A percentile compares a stretch with the other conserved stretches of the same genome.
Conservation (phyloP, 2,329 filamentous ascomycete genomes). For the Neopestalotiopsis sp. region DNA sequence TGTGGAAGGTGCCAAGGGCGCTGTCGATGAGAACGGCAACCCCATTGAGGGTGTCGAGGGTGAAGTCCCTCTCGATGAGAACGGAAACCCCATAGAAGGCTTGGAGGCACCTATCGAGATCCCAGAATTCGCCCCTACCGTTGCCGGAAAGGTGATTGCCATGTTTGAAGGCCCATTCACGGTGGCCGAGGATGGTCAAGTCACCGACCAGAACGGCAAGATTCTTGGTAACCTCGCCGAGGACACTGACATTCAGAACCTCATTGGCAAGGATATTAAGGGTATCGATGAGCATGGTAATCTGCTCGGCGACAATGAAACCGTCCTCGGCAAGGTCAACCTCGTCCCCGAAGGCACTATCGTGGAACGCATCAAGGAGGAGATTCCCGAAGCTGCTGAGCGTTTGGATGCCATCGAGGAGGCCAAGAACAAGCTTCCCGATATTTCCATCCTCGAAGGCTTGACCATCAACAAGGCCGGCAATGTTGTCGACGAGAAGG, state of each 20-base stretch:
- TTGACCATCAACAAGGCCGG: conserved; percentile 50
- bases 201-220: conserved; percentile 52
- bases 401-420: conserved; percentile 36
- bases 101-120: conserved; percentile 31
- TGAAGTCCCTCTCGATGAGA: neutral
- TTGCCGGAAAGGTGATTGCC: conserved; percentile 36
- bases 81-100: neutral
- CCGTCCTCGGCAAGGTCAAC: conserved; percentile 66
- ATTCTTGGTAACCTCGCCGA: conserved; percentile 36
- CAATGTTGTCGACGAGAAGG: conserved; percentile 49
- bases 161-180: conserved; percentile 43
- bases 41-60: neutral
- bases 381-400: conserved; percentile 35
- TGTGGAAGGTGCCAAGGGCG: conserved; percentile 25
- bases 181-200: conserved; percentile 50
- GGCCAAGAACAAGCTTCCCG: conserved; percentile 28
- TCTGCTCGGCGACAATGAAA: conserved; percentile 68
- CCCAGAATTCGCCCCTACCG: conserved; percentile 36
- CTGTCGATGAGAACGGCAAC: conserved; percentile 3
- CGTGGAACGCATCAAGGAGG: conserved; percentile 38
- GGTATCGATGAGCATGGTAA: conserved; percentile 71
- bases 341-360: conserved; percentile 49
- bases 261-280: conserved; percentile 66
- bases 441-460: conserved; percentile 41
- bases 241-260: conserved; percentile 32